phyloP scores from a whole-genome alignment of 495 filamentous ascomycete genomes.

The Talaromyces wortmannii region DNA sequence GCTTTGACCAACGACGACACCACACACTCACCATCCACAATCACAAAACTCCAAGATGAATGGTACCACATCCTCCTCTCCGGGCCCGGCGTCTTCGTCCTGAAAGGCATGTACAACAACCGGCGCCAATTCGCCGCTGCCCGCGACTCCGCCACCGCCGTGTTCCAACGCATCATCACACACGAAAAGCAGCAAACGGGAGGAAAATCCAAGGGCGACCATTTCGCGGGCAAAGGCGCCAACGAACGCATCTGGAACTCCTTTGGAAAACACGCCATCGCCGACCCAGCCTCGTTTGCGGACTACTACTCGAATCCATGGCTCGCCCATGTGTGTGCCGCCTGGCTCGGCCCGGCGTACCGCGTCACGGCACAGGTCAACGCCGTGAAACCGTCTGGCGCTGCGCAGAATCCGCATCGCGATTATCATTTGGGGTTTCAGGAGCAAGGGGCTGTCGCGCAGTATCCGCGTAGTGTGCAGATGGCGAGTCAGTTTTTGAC shows the following conservation, averaged over 20 bases:
- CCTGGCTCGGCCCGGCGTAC: conserved; percentile 48
- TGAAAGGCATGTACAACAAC: conserved; percentile 36
- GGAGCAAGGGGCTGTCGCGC: conserved; percentile 19
- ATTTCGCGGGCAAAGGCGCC: conserved; percentile 38
- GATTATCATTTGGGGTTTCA: conserved; percentile 55
- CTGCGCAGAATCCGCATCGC: conserved; percentile 43
- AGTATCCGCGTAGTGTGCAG: conserved; percentile 38
- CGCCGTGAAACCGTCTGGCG: conserved; percentile 44
- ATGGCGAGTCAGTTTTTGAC: conserved; percentile 41
- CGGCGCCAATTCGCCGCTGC: conserved; percentile 21
- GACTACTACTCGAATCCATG: conserved; percentile 49
- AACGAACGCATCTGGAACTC: conserved; percentile 55
- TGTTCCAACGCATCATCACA: conserved; percentile 38
- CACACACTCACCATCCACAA: too few relatives aligned
- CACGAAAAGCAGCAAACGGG: conserved; percentile 14
- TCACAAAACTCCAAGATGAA: conserved; percentile 41
- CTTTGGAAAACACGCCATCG: conserved; percentile 45
- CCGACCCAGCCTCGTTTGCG: conserved; percentile 37
- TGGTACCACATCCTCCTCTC: conserved; percentile 44
- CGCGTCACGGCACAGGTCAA: conserved; percentile 51
- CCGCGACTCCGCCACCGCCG: conserved; percentile 15
- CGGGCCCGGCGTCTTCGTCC: conserved; percentile 47
- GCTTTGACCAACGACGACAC: too few relatives aligned
- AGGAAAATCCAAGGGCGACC: conserved; percentile 40
- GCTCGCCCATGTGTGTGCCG: conserved; percentile 32